A percentile compares a stretch with the other conserved stretches of the same genome.
Evolutionary conservation across 176 grass and related monocot species (phyloP).

Genomic region (Musa schizocarpa): DNA sequence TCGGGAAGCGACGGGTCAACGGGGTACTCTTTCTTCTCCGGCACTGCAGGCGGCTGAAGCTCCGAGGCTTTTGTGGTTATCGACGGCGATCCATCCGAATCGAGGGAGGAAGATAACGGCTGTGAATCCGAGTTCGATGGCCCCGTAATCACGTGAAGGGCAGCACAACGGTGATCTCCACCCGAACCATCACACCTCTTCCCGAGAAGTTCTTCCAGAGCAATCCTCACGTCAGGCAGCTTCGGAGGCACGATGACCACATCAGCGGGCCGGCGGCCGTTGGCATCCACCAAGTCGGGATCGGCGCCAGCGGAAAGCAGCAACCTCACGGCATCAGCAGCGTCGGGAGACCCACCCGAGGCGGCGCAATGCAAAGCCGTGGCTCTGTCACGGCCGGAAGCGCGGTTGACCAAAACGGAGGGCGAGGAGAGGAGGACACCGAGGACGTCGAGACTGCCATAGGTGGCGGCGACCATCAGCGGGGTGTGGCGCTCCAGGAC

Average conservation of each 20-base stretch:
- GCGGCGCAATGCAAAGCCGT: constrained; percentile 57
- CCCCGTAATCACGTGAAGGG: constrained; percentile 20
- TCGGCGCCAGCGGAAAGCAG: constrained; percentile 47
- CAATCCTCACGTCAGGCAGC: not conserved
- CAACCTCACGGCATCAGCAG: constrained; percentile 31
- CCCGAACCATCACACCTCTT: not conserved
- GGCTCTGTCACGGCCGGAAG: constrained; percentile 27
- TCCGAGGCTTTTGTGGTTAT: constrained; percentile 7
- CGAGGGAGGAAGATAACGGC: constrained; percentile 7
- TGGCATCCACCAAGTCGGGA: constrained; percentile 32
- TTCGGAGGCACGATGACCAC: constrained; percentile 1
- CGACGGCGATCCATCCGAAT: not conserved
- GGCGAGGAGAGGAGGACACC: constrained; percentile 24
- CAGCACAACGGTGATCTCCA: constrained; percentile 3
- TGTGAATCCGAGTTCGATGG: constrained; percentile 26
- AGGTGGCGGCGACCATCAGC: constrained; percentile 58
- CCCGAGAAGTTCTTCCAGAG: constrained; percentile 7
- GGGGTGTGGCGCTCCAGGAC: constrained; percentile 41
- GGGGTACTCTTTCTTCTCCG: constrained; percentile 77
- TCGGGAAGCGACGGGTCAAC: constrained; percentile 77
- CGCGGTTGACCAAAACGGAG: constrained; percentile 40
- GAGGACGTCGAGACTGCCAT: constrained; percentile 48
- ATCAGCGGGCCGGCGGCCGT: constrained; percentile 56
- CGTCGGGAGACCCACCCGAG: constrained; percentile 27
- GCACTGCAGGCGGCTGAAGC: constrained; percentile 12